phyloP scores from a whole-genome alignment of 768 basidiomycete genomes.

The Kwoniella europaea region DNA sequence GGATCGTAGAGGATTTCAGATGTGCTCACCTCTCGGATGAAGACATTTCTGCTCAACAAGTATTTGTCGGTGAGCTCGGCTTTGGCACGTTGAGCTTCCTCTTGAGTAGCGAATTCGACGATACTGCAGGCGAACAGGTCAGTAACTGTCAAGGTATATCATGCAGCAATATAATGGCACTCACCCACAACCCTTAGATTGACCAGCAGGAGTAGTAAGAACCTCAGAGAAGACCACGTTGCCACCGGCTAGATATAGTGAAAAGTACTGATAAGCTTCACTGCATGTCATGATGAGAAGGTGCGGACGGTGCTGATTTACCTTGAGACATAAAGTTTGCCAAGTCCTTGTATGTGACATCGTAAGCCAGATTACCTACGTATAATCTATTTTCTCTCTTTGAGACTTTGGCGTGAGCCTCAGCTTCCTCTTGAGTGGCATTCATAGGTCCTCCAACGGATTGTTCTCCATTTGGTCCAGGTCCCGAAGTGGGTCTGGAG shows the following conservation, averaged over 20 bases:
- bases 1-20: background rate
- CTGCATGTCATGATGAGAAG: background rate
- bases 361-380: constrained; percentile 97
- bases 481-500: constrained; percentile 1
- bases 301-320: constrained; percentile 68
- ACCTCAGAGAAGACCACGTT: constrained; percentile 99
- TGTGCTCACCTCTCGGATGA: constrained; percentile 82
- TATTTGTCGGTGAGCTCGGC: constrained; percentile 86
- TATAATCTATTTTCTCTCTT: constrained; percentile 98
- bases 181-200: constrained; percentile 99
- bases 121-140: constrained; percentile 65
- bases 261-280: background rate
- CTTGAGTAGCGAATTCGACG: constrained; percentile 88
- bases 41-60: constrained; percentile 91
- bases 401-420: constrained; percentile 92
- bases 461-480: constrained; percentile 22
- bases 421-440: constrained; percentile 76
- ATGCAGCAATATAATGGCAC: constrained; percentile 55
- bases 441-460: constrained; percentile 54
- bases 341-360: constrained; percentile 97
- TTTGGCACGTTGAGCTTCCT: constrained; percentile 87
- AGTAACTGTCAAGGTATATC: background rate
- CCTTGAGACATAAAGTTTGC: constrained; percentile 99
- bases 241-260: constrained; percentile 77
- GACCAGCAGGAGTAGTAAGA: constrained; percentile 90